Base-by-base conservation (phyloP, 768 basidiomycete genomes). In the Fomitopsis pulvina region DNA sequence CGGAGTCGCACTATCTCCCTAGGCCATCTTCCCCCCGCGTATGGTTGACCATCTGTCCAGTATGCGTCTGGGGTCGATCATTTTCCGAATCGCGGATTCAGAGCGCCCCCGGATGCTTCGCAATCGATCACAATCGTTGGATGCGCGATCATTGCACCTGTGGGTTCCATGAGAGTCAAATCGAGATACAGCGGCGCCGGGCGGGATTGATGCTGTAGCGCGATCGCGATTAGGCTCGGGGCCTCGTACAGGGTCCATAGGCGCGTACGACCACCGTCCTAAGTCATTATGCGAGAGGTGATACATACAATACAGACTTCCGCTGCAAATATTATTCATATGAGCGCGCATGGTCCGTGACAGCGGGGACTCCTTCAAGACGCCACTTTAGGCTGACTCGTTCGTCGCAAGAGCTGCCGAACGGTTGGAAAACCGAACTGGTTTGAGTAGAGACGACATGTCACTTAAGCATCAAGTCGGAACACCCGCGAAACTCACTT, bases 391-490 rank as follows among this genome's bases (percentile, higher is more conserved):
- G 44, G 42, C 54, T 66, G 69, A 2, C 50, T 50, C 37, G 63
- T 62, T 51, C 56, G 71, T 42, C 66, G 63, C 39, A 83, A 61
- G 57, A 79, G 84, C 52, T 69, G 74, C 60, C 81, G 72, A 28
- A 68, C 72, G 43, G 67, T 71, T 10, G 85, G 83, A 39, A 83
- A 58, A 20, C 85, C 85, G 66, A 87, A 87, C 85, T 87, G 57
- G 32, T 47, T 42, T 46, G 32, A 51, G 47, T 45, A 45, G 52
- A 45, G 49, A 7, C n/a, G 43, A 16, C 18, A 27, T 22, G 43
- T 45, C 16, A 45, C 12, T 16, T 39, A 46, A 18, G 10, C 46
- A 16, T 12, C 49, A 48, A 39, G 53, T 43, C 51, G 45, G 30
- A 28, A 41, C 42, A 27, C 44, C 52, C 22, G 27, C 42, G 39